Percentiles rank a stretch among this genome's conserved stretches.
These are phyloP conservation scores for Coprinopsis sp. DNA, from an alignment of 768 basidiomycete species.

Conservation along the genomic window DNA sequence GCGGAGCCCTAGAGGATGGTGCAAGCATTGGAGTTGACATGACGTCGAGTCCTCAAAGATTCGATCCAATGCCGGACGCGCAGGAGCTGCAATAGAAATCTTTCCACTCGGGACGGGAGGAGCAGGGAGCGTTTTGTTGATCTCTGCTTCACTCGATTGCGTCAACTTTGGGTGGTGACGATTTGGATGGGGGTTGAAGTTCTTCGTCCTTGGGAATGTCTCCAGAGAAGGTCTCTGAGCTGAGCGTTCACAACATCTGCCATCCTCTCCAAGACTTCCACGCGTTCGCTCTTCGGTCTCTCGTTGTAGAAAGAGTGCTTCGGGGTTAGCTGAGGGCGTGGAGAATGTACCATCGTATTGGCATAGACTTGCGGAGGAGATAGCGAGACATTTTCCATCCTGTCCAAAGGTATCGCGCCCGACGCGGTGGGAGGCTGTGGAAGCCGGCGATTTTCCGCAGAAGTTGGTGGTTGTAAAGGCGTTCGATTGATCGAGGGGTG, in stretches of 20 bases:
- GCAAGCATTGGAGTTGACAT: conserved; percentile 8
- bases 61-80: not conserved
- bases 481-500: conserved; percentile 3
- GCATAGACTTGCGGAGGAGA: conserved; percentile 19
- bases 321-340: conserved; percentile 65
- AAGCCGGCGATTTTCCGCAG: not conserved
- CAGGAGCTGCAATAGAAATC: conserved; percentile 10
- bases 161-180: too few species aligned
- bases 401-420: not conserved
- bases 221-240: conserved; percentile 31
- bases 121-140: conserved; percentile 57
- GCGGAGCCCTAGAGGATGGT: conserved; percentile 31
- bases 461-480: not conserved
- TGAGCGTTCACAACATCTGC: conserved; percentile 50
- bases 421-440: conserved; percentile 1
- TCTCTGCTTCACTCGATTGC: conserved; percentile 17
- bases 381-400: conserved; percentile 17
- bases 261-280: conserved; percentile 68
- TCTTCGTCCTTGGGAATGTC: conserved; percentile 29
- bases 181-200: conserved; percentile 7
- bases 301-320: conserved; percentile 49
- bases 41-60: conserved; percentile 1
- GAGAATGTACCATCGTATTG: conserved; percentile 49
- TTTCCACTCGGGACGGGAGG: conserved; percentile 52
- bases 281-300: conserved; percentile 50